Evolutionary conservation across 305 asterid species (phyloP).

Genomic region (Solanum hybrid): DNA sequence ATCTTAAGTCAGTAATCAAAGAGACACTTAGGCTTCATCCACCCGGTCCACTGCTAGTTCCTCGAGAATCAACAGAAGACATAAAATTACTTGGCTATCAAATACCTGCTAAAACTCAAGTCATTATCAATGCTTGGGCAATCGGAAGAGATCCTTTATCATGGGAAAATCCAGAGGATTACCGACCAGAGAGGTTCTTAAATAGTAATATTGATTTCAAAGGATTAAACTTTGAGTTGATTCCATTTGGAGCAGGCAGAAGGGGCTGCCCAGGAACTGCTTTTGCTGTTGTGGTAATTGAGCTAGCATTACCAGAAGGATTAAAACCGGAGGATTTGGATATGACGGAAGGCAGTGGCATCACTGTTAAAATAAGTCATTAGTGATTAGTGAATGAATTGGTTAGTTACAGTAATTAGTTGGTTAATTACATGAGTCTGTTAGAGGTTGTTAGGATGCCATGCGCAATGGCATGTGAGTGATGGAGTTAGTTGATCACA

Average conservation of each 20-base stretch:
- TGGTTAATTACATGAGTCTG: no score
- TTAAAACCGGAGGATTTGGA: constrained; percentile 2
- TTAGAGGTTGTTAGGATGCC: no score
- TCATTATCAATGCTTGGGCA: constrained; percentile 17
- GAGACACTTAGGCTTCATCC: constrained; percentile 29
- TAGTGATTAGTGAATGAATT: no score
- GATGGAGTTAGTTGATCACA: no score
- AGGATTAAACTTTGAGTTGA: no score
- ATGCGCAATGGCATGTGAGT: no score
- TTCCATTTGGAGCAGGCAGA: no score
- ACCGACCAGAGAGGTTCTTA: constrained; percentile 28
- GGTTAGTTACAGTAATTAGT: no score
- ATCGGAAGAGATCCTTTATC: constrained; percentile 27
- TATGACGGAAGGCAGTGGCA: background rate
- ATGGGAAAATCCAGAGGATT: constrained; percentile 28
- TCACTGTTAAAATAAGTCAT: background rate
- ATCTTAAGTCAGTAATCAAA: constrained; percentile 31
- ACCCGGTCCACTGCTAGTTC: constrained; percentile 2
- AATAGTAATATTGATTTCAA: no score
- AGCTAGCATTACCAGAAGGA: no score
- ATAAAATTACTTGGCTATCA: constrained; percentile 25
- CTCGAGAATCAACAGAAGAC: constrained; percentile 20
- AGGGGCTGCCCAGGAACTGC: no score
- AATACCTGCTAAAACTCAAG: constrained; percentile 12
- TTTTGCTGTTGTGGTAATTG: no score